These are phyloP conservation scores for Magnusiomyces fungicola DNA, from an alignment of 1,139 yeast genomes.

Conservation along the genomic window DNA sequence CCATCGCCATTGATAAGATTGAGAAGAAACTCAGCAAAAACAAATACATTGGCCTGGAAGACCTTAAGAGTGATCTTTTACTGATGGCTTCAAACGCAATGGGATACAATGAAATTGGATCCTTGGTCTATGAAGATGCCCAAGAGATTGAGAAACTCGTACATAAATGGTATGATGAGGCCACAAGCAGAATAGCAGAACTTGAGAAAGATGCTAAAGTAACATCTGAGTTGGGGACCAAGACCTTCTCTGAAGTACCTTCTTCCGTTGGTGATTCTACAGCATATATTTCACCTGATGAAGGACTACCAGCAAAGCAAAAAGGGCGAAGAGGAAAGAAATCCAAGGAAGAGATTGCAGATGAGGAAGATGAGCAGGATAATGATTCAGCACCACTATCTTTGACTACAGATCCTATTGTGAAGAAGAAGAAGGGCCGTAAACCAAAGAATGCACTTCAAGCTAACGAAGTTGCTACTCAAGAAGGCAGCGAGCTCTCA, in stretches of 20 bases:
- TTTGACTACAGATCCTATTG: background rate
- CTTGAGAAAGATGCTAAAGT: too few relatives aligned
- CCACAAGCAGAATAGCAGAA: background rate
- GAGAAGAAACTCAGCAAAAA: constrained; percentile 49
- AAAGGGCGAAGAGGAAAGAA: too few relatives aligned
- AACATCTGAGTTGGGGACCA: too few relatives aligned
- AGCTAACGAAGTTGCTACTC: too few relatives aligned
- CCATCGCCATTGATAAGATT: constrained; percentile 71
- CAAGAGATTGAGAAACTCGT: constrained; percentile 41
- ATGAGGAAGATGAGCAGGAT: too few relatives aligned
- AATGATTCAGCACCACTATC: background rate
- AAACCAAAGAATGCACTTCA: background rate
- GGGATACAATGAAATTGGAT: constrained; percentile 83
- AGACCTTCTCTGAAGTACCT: too few relatives aligned
- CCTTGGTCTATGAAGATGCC: constrained; percentile 77
- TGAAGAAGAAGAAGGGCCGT: background rate
- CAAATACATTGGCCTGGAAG: constrained; percentile 49
- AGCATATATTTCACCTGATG: too few relatives aligned
- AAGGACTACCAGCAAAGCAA: too few relatives aligned
- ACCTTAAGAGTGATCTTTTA: constrained; percentile 64
- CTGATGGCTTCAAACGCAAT: constrained; percentile 79
- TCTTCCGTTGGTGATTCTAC: too few relatives aligned
- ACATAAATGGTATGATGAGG: constrained; percentile 12
- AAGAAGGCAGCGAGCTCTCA: too few relatives aligned
- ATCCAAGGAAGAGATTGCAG: too few relatives aligned